Evolutionary conservation across 352 stramenopile genomes (phyloP).

Genomic region (Phytophthora fragariae): DNA sequence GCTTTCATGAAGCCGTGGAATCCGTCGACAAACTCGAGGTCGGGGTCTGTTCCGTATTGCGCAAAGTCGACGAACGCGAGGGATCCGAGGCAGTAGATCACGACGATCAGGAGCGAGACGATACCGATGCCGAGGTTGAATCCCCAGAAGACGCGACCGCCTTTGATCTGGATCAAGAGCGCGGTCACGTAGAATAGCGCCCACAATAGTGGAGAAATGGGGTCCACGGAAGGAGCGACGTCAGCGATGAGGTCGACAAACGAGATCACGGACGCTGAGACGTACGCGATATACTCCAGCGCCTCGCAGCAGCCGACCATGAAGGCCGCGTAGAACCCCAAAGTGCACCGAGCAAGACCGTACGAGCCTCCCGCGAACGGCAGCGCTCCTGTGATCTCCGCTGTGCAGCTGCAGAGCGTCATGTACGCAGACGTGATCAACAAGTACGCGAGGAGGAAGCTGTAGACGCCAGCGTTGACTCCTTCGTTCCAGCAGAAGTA

Average conservation of each 20-base stretch:
- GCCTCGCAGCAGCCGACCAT: slow-evolving; percentile 47
- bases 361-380: slow-evolving; percentile 47
- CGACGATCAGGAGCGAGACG: slow-evolving; percentile 39
- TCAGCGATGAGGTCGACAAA: slow-evolving; percentile 48
- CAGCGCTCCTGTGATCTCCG: slow-evolving; percentile 41
- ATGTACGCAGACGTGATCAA: slow-evolving; percentile 42
- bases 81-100: slow-evolving; percentile 48
- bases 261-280: slow-evolving; percentile 37
- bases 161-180: slow-evolving; percentile 41
- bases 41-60: slow-evolving; percentile 15
- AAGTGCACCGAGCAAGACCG: slow-evolving; percentile 43
- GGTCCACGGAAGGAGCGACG: slow-evolving; percentile 6
- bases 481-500: slow-evolving; percentile 56
- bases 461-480: slow-evolving; percentile 38
- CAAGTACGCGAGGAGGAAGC: slow-evolving; percentile 37
- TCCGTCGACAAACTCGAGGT: slow-evolving; percentile 25
- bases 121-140: slow-evolving; percentile 48
- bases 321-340: slow-evolving; percentile 47
- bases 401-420: slow-evolving; percentile 40
- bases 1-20: slow-evolving; percentile 45
- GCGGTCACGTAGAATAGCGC: slow-evolving; percentile 40
- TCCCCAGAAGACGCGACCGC: slow-evolving; percentile 45
- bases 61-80: slow-evolving; percentile 36
- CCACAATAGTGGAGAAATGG: slow-evolving; percentile 41
- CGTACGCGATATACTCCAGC: slow-evolving; percentile 56